A percentile compares a stretch with the other conserved stretches of the same genome.
These are phyloP conservation scores for Ophiostoma piceae DNA, from an alignment of 2,329 filamentous ascomycete species.

Conservation along the genomic window DNA sequence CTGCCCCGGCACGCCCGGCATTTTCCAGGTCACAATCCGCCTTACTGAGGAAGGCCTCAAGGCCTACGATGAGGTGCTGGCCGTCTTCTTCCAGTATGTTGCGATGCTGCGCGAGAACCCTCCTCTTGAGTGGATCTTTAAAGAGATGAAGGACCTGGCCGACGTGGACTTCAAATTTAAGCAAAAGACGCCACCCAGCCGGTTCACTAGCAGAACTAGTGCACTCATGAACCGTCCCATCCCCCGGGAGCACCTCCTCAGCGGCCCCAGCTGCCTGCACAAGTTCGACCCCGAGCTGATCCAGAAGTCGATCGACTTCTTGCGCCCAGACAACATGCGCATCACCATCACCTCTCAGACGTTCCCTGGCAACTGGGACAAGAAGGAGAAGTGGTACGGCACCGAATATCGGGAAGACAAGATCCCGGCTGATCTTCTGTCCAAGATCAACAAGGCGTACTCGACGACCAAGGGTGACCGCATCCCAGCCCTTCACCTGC, in stretches of 20 bases:
- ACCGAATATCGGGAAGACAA: slow-evolving; percentile 85
- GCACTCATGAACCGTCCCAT: slow-evolving; percentile 87
- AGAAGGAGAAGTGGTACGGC: slow-evolving; percentile 95
- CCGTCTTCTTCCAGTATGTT: slow-evolving; percentile 86
- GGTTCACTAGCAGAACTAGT: slow-evolving; percentile 80
- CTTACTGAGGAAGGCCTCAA: slow-evolving; percentile 79
- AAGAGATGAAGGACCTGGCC: slow-evolving; percentile 83
- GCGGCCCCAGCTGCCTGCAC: slow-evolving; percentile 67
- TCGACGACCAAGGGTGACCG: slow-evolving; percentile 53
- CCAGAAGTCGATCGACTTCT: slow-evolving; percentile 62
- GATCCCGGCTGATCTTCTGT: slow-evolving; percentile 70
- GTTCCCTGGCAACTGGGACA: slow-evolving; percentile 75
- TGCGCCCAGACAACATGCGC: slow-evolving; percentile 85
- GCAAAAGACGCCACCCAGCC: slow-evolving; percentile 83
- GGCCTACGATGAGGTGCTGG: slow-evolving; percentile 75
- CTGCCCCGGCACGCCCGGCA: slow-evolving; percentile 69
- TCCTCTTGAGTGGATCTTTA: slow-evolving; percentile 87
- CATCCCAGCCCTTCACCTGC: slow-evolving; percentile 70
- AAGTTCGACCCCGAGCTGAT: slow-evolving; percentile 78
- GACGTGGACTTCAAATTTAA: slow-evolving; percentile 94
- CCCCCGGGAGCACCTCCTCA: slow-evolving; percentile 81
- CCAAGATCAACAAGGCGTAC: slow-evolving; percentile 61
- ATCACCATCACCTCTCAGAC: slow-evolving; percentile 78
- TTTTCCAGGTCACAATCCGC: slow-evolving; percentile 74
- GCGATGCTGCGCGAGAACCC: slow-evolving; percentile 73